phyloP scores from a whole-genome alignment of 257 asterid species.

The Leonotis leonurus region DNA sequence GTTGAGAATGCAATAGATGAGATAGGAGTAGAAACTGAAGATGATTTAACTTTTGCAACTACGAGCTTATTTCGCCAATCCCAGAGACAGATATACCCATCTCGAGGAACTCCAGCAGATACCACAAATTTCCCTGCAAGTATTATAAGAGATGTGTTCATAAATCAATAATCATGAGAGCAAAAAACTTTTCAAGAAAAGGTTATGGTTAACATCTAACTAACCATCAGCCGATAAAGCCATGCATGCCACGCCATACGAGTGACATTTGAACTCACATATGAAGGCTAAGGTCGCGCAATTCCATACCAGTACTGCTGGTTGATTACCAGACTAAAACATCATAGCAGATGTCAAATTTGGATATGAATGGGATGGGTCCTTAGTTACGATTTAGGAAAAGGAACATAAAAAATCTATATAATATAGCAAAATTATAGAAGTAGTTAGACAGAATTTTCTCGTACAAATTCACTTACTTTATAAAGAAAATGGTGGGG shows the following conservation, averaged over 20 bases:
- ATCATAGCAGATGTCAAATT: constrained; percentile 3
- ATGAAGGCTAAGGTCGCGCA: constrained; percentile 26
- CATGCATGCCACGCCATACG: constrained; percentile 56
- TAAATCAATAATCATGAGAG: not conserved
- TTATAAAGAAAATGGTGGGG: not conserved
- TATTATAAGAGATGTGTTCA: not conserved
- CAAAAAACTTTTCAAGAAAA: constrained; percentile 1
- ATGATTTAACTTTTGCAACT: constrained; percentile 44
- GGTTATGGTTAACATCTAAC: constrained; percentile 21
- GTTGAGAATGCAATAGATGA: constrained; percentile 46
- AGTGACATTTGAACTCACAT: constrained; percentile 57
- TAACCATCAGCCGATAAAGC: constrained; percentile 65
- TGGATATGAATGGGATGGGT: not conserved
- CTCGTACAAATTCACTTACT: not conserved
- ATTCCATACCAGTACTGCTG: constrained; percentile 57
- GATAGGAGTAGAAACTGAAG: constrained; percentile 38
- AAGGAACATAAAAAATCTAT: not conserved
- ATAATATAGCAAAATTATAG: not conserved
- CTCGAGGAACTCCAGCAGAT: constrained; percentile 60
- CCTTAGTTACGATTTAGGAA: not conserved
- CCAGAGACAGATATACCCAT: constrained; percentile 67
- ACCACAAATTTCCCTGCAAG: constrained; percentile 50
- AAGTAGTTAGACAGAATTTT: not conserved
- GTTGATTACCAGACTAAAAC: constrained; percentile 54
- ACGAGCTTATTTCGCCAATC: constrained; percentile 40